Evolutionary conservation across 805 yeast genomes (phyloP).

Genomic region (Barnettozyma pratensis): DNA sequence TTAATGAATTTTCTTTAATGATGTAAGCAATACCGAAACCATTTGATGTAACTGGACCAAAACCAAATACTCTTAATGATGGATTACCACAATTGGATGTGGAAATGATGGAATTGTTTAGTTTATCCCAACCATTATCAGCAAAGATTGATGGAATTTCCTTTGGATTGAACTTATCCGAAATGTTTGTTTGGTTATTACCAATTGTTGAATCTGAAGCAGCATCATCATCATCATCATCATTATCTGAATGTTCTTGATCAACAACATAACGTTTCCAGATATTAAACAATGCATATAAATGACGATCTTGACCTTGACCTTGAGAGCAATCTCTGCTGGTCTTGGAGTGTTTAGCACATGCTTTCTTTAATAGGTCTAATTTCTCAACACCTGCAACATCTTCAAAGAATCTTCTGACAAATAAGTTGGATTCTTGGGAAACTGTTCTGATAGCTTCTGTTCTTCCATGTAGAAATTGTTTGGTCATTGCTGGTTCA

Average conservation of each 20-base stretch:
- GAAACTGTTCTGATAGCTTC: constrained; percentile 88
- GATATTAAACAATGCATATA: constrained; percentile 80
- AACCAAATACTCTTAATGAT: constrained; percentile 79
- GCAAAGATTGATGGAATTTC: constrained; percentile 72
- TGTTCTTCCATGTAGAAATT: constrained; percentile 83
- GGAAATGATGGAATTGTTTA: constrained; percentile 75
- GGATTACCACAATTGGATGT: constrained; percentile 93
- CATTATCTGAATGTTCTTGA: constrained; percentile 3
- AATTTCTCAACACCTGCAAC: constrained; percentile 52
- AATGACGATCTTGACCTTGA: constrained; percentile 87
- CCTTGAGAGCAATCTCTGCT: constrained; percentile 71
- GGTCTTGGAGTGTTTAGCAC: constrained; percentile 59
- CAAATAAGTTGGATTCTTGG: constrained; percentile 72
- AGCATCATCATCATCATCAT: constrained; percentile 17
- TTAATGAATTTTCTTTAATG: constrained; percentile 71
- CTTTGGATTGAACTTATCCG: constrained; percentile 15
- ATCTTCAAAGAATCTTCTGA: constrained; percentile 76
- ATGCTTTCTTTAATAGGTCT: constrained; percentile 59
- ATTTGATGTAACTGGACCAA: constrained; percentile 84
- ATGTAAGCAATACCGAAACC: constrained; percentile 95
- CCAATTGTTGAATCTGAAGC: constrained; percentile 20
- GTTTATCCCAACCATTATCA: constrained; percentile 82
- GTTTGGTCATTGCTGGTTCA: constrained; percentile 95
- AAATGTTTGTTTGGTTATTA: constrained; percentile 6
- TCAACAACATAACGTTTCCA: constrained; percentile 62